A percentile compares a stretch with the other conserved stretches of the same genome.
Conservation (phyloP, 352 stramenopile genomes). For the Pythium dissotocum region DNA sequence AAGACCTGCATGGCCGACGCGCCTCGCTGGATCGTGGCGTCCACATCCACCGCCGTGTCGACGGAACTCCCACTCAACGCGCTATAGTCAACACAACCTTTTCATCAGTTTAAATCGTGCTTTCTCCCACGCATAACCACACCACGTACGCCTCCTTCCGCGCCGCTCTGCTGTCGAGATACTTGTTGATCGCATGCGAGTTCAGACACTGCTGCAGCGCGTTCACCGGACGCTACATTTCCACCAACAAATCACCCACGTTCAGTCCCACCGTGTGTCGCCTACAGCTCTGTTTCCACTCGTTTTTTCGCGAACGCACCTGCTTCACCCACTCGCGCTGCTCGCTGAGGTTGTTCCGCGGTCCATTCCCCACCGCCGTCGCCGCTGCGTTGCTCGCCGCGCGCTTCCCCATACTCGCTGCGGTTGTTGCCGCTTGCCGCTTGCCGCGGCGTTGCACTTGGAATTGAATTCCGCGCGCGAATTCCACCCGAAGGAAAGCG, state of each 20-base stretch:
- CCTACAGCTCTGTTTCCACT: not conserved
- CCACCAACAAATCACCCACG: not conserved
- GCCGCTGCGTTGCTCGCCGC: constrained; percentile 10
- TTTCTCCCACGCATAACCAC: not conserved
- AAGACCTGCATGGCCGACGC: constrained; percentile 21
- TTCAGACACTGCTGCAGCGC: constrained; percentile 75
- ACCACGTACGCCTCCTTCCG: constrained; percentile 45
- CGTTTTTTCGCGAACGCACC: constrained; percentile 26
- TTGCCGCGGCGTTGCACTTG: constrained; percentile 17
- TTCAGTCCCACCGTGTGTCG: not conserved
- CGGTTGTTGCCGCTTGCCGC: constrained; percentile 7
- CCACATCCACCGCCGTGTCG: constrained; percentile 6
- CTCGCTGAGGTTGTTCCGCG: constrained; percentile 57
- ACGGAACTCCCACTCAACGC: constrained; percentile 1
- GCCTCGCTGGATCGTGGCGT: constrained; percentile 27
- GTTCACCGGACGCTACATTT: constrained; percentile 36
- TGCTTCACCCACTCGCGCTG: constrained; percentile 63
- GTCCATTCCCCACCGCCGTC: constrained; percentile 7
- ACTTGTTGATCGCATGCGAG: constrained; percentile 72
- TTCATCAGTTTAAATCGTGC: not conserved
- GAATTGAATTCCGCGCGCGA: constrained; percentile 19
- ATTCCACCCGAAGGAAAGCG: not conserved
- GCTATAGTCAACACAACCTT: constrained; percentile 4
- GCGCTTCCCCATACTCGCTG: constrained; percentile 13
- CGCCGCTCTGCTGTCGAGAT: constrained; percentile 56